phyloP scores from a whole-genome alignment of 768 basidiomycete genomes.

The Boletus eberwhitei region DNA sequence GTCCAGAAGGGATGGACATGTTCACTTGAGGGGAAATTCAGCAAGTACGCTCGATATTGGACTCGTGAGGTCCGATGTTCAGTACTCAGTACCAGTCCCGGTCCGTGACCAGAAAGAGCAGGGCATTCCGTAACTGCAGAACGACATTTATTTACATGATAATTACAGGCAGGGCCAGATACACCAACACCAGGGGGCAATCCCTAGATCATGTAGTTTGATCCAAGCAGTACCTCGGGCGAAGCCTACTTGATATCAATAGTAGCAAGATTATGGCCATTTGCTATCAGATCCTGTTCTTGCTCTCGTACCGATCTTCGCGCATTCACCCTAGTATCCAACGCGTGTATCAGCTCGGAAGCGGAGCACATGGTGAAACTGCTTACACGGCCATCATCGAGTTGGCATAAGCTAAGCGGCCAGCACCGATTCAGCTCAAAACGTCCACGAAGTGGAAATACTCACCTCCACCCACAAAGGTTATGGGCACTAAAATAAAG shows the following conservation, averaged over 20 bases:
- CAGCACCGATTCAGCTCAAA: background rate
- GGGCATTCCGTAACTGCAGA: too few species aligned
- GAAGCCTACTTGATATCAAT: slow-evolving; percentile 34
- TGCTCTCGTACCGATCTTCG: background rate
- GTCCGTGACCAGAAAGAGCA: too few species aligned
- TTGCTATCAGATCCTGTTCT: background rate
- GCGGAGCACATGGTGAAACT: background rate
- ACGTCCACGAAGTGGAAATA: background rate
- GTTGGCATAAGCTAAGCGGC: slow-evolving; percentile 9
- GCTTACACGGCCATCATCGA: slow-evolving; percentile 14
- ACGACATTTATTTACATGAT: too few species aligned
- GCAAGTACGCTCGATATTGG: too few species aligned
- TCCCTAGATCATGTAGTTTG: too few species aligned
- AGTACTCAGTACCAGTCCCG: too few species aligned
- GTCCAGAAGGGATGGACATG: too few species aligned
- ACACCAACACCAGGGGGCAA: too few species aligned
- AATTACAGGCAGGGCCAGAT: too few species aligned
- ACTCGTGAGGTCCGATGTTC: too few species aligned
- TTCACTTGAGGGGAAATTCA: too few species aligned
- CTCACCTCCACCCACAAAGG: slow-evolving; percentile 4
- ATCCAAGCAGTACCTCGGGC: background rate
- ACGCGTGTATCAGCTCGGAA: background rate
- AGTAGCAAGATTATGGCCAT: background rate
- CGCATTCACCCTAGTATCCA: background rate
- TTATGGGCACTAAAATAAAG: background rate